Conservation (phyloP, 106 monocot species). For the Dendrobium nobile region DNA sequence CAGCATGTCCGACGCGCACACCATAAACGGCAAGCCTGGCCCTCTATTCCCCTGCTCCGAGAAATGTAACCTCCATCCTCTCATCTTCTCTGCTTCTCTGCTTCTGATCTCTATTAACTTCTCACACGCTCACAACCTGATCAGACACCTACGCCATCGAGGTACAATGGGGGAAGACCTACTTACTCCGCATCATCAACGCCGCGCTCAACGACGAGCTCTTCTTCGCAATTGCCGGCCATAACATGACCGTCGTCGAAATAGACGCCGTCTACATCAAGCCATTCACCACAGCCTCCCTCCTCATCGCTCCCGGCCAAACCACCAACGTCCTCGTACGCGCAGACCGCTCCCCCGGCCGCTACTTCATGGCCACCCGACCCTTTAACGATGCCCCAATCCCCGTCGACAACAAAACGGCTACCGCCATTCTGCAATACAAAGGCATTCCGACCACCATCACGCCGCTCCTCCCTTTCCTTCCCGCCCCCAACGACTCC, state of each 20-base stretch:
- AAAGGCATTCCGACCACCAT: conserved; percentile 6
- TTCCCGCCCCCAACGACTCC: conserved; percentile 16
- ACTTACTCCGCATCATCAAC: conserved; percentile 28
- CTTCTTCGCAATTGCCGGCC: conserved; percentile 31
- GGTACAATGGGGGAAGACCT: conserved; percentile 20
- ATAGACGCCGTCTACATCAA: conserved; percentile 26
- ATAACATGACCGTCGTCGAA: conserved; percentile 26
- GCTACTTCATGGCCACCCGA: conserved; percentile 21
- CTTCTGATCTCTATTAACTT: neutral
- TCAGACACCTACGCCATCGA: conserved; percentile 23
- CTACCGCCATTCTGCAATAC: conserved; percentile 26
- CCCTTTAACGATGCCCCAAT: conserved; percentile 20
- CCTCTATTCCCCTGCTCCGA: conserved; percentile 40
- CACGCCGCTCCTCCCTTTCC: conserved; percentile 5
- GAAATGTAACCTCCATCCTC: conserved; percentile 14
- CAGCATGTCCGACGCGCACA: conserved; percentile 39
- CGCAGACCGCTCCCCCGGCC: conserved; percentile 12
- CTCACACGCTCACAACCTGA: neutral
- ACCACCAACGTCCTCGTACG: conserved; percentile 21
- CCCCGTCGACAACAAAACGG: conserved; percentile 23
- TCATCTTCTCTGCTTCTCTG: neutral
- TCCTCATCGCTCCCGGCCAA: conserved; percentile 27
- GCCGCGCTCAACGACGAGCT: conserved; percentile 32
- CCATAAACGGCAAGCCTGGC: conserved; percentile 49
- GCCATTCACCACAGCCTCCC: conserved; percentile 17